These are phyloP conservation scores for Phlyctochytrium bullatum DNA, from an alignment of 192 early-diverging fungal species.

Conservation along the genomic window DNA sequence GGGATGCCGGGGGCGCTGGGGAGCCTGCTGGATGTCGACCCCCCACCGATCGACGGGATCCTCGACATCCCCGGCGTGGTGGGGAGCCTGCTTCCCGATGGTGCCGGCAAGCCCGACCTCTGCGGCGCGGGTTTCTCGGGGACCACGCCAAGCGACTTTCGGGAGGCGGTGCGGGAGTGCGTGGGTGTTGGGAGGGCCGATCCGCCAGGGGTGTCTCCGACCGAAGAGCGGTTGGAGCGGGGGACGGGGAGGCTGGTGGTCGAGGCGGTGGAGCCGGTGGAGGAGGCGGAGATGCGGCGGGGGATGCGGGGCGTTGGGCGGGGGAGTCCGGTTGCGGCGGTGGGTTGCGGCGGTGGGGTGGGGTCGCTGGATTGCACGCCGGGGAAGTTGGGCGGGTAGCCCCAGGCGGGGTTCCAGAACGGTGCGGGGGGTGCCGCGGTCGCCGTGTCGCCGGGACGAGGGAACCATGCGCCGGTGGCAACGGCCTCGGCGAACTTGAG, in stretches of 20 bases:
- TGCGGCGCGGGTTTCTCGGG: background rate
- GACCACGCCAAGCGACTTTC: background rate
- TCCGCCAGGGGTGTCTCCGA: background rate
- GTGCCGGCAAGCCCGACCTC: background rate
- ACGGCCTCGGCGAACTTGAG: background rate
- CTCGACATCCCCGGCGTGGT: background rate
- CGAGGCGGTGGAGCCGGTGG: background rate
- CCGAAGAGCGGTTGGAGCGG: background rate
- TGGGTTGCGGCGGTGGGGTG: background rate
- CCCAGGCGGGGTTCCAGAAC: background rate
- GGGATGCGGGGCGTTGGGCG: background rate
- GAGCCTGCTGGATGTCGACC: background rate
- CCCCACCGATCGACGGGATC: background rate
- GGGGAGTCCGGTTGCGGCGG: background rate
- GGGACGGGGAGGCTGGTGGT: background rate
- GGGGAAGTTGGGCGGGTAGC: background rate
- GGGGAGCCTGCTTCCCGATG: background rate
- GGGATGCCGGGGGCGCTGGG: background rate
- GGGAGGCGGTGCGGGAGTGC: no score
- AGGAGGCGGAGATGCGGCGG: background rate
- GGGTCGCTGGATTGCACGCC: background rate
- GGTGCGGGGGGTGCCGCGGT: background rate
- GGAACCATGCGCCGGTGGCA: background rate
- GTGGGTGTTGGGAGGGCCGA: no score
- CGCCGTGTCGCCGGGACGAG: background rate